Conservation (phyloP, 768 basidiomycete genomes). For the Clitopilus passeckerianus region DNA sequence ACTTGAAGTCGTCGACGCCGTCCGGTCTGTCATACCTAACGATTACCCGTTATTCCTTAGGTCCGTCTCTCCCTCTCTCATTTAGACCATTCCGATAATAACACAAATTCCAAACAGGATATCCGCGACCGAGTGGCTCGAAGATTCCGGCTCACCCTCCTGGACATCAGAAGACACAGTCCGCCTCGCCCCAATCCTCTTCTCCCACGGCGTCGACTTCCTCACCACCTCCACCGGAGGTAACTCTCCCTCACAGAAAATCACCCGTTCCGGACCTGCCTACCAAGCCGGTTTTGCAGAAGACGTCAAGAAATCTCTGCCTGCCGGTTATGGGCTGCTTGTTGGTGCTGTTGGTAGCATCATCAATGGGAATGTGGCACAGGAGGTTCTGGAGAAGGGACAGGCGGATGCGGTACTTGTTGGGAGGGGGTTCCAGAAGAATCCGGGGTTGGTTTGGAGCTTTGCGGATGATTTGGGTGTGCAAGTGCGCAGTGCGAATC, state of each 20-base stretch:
- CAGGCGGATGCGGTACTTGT: constrained; percentile 56
- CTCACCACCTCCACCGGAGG: constrained; percentile 72
- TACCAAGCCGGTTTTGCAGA: constrained; percentile 56
- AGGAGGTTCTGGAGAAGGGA: constrained; percentile 50
- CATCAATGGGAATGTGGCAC: constrained; percentile 47
- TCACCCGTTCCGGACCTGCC: constrained; percentile 25
- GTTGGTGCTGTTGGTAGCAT: constrained; percentile 53
- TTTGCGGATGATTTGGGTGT: constrained; percentile 57
- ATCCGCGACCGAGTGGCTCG: constrained; percentile 73
- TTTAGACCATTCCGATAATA: constrained; percentile 9
- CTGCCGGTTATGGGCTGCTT: constrained; percentile 31
- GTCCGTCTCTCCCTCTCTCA: constrained; percentile 22
- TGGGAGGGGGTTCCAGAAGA: constrained; percentile 54
- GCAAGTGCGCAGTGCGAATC: constrained; percentile 39
- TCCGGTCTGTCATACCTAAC: constrained; percentile 54
- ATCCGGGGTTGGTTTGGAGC: constrained; percentile 46
- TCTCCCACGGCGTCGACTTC: constrained; percentile 66
- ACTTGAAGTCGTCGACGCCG: constrained; percentile 58
- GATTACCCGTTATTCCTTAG: constrained; percentile 73
- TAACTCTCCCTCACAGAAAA: constrained; percentile 36
- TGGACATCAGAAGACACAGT: constrained; percentile 72
- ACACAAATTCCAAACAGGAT: constrained; percentile 34
- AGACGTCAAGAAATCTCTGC: constrained; percentile 40
- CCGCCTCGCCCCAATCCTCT: constrained; percentile 51
- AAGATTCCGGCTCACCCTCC: constrained; percentile 52